These are phyloP conservation scores for Pseudogymnoascus sp. DNA, from an alignment of 2,329 filamentous ascomycete species.

Conservation along the genomic window DNA sequence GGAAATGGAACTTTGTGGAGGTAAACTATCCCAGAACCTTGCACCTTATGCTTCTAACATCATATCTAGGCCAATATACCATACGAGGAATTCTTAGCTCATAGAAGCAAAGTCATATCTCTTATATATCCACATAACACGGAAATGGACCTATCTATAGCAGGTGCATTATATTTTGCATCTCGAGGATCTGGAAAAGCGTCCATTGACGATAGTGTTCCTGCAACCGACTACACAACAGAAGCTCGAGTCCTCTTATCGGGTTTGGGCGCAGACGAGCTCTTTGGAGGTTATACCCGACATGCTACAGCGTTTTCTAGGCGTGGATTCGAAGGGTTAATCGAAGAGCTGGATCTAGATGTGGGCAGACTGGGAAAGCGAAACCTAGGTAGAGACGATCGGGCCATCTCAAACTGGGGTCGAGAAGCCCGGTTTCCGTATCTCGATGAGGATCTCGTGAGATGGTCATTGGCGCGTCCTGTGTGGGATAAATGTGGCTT, in stretches of 20 bases:
- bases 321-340: constrained; percentile 60
- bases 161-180: constrained; percentile 89
- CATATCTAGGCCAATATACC: constrained; percentile 63
- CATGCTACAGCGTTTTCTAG: constrained; percentile 71
- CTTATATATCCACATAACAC: constrained; percentile 92
- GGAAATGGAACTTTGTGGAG: constrained; percentile 76
- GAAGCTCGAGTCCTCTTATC: constrained; percentile 79
- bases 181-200: constrained; percentile 57
- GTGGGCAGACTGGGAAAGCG: constrained; percentile 79
- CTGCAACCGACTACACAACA: constrained; percentile 48
- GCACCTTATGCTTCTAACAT: constrained; percentile 15
- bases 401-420: constrained; percentile 82
- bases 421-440: constrained; percentile 86
- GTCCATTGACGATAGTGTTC: constrained; percentile 12
- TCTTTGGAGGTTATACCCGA: constrained; percentile 88
- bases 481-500: constrained; percentile 89
- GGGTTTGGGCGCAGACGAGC: constrained; percentile 88
- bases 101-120: constrained; percentile 61
- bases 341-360: constrained; percentile 79
- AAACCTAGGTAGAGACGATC: constrained; percentile 91
- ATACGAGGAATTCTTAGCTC: constrained; percentile 63
- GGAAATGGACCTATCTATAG: constrained; percentile 97
- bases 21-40: constrained; percentile 34
- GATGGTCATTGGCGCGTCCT: constrained; percentile 66
- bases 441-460: constrained; percentile 79